Conservation (phyloP, 257 asterid species). For the Forsythia viridissima region DNA sequence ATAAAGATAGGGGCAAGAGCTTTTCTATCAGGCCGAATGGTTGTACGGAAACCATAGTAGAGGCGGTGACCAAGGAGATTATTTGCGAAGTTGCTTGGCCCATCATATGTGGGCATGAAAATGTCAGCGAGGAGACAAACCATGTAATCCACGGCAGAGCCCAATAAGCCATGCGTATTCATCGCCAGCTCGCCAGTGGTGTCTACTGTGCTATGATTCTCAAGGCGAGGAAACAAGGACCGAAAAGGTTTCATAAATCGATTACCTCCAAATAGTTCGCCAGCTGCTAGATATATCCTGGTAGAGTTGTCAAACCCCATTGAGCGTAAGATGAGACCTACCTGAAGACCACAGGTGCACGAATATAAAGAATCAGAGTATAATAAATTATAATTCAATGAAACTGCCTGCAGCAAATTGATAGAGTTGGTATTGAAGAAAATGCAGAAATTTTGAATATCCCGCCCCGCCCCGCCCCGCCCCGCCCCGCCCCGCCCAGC, state of each 20-base stretch:
- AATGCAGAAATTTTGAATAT: too few species aligned
- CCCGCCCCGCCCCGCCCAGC: too few species aligned
- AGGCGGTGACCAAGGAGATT: slow-evolving; percentile 98
- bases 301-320: slow-evolving; percentile 89
- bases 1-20: slow-evolving; percentile 83
- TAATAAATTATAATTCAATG: neutral
- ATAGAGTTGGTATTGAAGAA: neutral
- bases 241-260: slow-evolving; percentile 87
- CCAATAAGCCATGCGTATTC: slow-evolving; percentile 65
- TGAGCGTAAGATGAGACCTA: slow-evolving; percentile 80
- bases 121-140: slow-evolving; percentile 92
- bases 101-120: slow-evolving; percentile 98
- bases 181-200: slow-evolving; percentile 49
- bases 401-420: neutral
- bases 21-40: slow-evolving; percentile 84
- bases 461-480: too few species aligned
- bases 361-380: too few species aligned
- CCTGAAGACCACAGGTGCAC: slow-evolving; percentile 46
- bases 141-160: slow-evolving; percentile 98
- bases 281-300: slow-evolving; percentile 92
- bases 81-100: too few species aligned
- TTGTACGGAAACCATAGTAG: slow-evolving; percentile 91
- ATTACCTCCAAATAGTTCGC: slow-evolving; percentile 93
- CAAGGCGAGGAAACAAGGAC: slow-evolving; percentile 79
- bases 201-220: slow-evolving; percentile 79